Evolutionary conservation across 75 land plant genomes (phyloP), one percentile per base, ranked within the genome.

Genomic region (Ceratopteris richardii): DNA sequence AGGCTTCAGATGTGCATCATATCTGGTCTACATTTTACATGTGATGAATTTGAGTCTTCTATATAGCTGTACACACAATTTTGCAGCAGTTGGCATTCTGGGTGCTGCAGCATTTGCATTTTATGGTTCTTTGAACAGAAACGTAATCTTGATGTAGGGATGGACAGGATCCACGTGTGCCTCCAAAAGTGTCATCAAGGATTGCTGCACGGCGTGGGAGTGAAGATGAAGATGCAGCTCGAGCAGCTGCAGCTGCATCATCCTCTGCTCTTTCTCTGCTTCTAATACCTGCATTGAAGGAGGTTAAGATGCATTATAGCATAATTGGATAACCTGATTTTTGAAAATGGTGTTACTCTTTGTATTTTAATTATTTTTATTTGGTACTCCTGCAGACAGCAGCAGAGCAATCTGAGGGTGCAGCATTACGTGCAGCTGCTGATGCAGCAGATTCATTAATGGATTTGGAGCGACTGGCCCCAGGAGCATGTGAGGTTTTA

Each of bases 231-330:
- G 84, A 77, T 57, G 65, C 37, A 51, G 81, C 78, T 52, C 67
- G 73, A 54, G 51, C 70, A 61, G 62, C 82, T 72, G 81, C 76
- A 23, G 65, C 77, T 29, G 66, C 71, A 31, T 77, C 77, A 44
- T 89, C 98, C 61, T 84, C 78, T 27, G 71, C 80, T 56, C 61
- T 93, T 19, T 75, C 90, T 24, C 30, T 80, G 39, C 72, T 93
- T 44, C 62, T 93, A 13, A 89, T 89, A 41, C 96, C 98, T 56
- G 93, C 98, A 51, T 44, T 93, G 51, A 93, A 93, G 81, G 98
- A 93, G 90, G 98, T 92, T 50, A 17, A 21, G 19, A 3, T 33
- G 37, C 37, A 33, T 3, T 33, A 33, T n/a, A n/a, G n/a, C n/a
- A n/a, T n/a, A n/a, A n/a, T n/a, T n/a, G n/a, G n/a, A n/a, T n/a